Evolutionary conservation across 345 rosid species (phyloP), one percentile per base, ranked within the genome.

Genomic region (Eucalyptus tenuipes): DNA sequence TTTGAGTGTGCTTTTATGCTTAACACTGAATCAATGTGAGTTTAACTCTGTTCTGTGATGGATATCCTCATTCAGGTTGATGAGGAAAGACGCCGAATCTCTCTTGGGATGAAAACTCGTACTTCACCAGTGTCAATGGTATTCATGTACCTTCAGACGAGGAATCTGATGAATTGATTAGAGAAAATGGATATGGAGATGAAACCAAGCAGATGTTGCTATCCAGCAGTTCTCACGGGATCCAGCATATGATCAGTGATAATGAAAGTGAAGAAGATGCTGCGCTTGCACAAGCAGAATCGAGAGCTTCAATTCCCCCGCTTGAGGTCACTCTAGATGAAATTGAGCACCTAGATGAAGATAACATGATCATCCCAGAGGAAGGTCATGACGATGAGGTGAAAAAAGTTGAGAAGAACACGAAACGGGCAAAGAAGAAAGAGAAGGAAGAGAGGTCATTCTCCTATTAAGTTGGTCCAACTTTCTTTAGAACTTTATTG

Each of bases 31-130:
- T 87, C 80, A 6, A 25, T 37, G 24, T 40, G n/a, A 53, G n/a
- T 40, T 49, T 45, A 22, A n/a, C 84, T 80, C 31, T 82, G 48
- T 49, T 81, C 31, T 49, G 53, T 88, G 50, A 29, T 90, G 31
- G n/a, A 57, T 87, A 10, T 87, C 85, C 89, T 87, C 86, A 85
- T 37, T 48, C 90, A 98, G 99, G 92, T 98, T 90, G 97, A 96
- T 68, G 93, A 92, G 92, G 98, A 94, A 91, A 96, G 93, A 89
- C 95, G 75, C 18, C 94, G 99, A 86, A 93, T 97, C 90, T 95
- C 99, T 80, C 97, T 97, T 29, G 97, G 98, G 86, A 95, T 97
- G 98, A 98, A 97, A 90, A 87, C 71, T 94, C 98, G 66, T 94
- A 93, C 90, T 86, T 92, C 48, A 87, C 27, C 40, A 90, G 90